Evolutionary conservation across 108 stramenopile genomes (phyloP).

Genomic region (Fistulifera pelliculosa): DNA sequence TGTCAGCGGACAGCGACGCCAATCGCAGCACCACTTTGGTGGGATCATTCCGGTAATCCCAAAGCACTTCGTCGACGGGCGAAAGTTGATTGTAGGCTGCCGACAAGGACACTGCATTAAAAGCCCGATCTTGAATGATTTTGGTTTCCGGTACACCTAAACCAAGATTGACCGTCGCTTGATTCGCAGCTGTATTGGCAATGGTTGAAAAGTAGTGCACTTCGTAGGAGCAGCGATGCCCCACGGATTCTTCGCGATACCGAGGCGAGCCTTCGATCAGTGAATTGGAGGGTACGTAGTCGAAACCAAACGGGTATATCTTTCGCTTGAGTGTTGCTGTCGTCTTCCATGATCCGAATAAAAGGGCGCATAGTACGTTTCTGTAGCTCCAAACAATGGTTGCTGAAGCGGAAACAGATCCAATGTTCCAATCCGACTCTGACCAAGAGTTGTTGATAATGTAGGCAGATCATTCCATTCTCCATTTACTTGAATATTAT

Average conservation of each 20-base stretch:
- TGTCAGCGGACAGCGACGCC: slow-evolving; percentile 28
- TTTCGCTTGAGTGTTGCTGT: slow-evolving; percentile 32
- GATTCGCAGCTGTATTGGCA: slow-evolving; percentile 18
- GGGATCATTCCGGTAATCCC: slow-evolving; percentile 39
- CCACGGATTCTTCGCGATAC: slow-evolving; percentile 35
- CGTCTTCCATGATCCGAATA: slow-evolving; percentile 41
- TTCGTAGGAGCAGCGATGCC: slow-evolving; percentile 19
- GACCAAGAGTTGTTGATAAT: slow-evolving; percentile 13
- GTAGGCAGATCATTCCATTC: neutral
- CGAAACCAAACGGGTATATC: slow-evolving; percentile 33
- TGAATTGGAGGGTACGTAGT: slow-evolving; percentile 26
- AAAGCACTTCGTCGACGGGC: slow-evolving; percentile 31
- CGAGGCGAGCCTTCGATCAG: slow-evolving; percentile 38
- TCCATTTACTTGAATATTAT: neutral
- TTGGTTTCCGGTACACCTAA: slow-evolving; percentile 19
- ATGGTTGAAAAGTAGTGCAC: slow-evolving; percentile 34
- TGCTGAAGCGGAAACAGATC: slow-evolving; percentile 23
- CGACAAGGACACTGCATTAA: slow-evolving; percentile 34
- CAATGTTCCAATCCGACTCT: slow-evolving; percentile 11
- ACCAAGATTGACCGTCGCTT: slow-evolving; percentile 17
- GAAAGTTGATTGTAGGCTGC: slow-evolving; percentile 30
- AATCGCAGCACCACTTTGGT: slow-evolving; percentile 22
- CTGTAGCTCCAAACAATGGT: slow-evolving; percentile 23
- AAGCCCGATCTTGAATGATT: slow-evolving; percentile 38
- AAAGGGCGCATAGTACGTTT: slow-evolving; percentile 33